phyloP scores from a whole-genome alignment of 805 yeast genomes.

The Saccharomyces jurei region DNA sequence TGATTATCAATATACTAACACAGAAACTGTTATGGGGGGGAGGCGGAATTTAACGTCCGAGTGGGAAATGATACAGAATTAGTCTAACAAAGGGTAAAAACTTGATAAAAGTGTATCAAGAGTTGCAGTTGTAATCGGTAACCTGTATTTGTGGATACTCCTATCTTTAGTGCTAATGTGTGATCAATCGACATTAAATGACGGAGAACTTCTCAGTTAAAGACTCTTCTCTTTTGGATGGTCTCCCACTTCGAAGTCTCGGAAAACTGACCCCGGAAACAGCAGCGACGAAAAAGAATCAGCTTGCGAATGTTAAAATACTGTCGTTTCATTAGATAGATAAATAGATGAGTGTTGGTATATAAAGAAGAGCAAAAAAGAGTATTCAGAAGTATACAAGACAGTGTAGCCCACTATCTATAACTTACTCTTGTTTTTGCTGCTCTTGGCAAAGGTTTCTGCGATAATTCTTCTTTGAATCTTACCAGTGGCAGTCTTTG shows the following conservation, averaged over 20 bases:
- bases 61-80: not conserved
- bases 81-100: not conserved
- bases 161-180: not conserved
- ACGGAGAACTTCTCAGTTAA: not conserved
- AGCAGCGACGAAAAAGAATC: not conserved
- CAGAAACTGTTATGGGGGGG: not conserved
- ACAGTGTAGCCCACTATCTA: not conserved
- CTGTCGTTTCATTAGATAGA: not conserved
- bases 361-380: not conserved
- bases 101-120: not conserved
- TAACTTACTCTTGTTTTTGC: slow-evolving; percentile 22
- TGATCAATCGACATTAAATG: not conserved
- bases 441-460: slow-evolving; percentile 34
- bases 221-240: not conserved
- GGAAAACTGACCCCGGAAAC: not conserved
- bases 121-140: not conserved
- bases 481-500: slow-evolving; percentile 74
- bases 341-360: not conserved
- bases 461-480: slow-evolving; percentile 63
- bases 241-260: not conserved
- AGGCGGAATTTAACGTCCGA: not conserved
- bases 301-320: not conserved
- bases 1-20: not conserved
- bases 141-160: not conserved
- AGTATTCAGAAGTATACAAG: not conserved